phyloP scores from a whole-genome alignment of 2,329 filamentous ascomycete species.

The Colletotrichum higginsianum region DNA sequence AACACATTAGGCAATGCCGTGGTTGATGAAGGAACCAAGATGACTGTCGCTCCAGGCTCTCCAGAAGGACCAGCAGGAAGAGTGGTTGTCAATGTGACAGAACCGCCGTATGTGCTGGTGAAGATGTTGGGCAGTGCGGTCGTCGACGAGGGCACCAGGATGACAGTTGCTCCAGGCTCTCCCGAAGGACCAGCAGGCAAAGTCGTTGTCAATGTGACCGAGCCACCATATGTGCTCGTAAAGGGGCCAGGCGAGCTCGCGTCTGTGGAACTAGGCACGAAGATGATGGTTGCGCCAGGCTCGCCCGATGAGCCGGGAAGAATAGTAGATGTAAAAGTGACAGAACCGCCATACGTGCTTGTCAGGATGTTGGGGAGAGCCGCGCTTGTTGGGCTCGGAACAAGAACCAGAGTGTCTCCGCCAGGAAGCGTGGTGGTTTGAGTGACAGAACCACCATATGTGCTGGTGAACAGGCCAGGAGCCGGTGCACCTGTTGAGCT shows the following conservation, averaged over 20 bases:
- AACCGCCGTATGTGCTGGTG: slow-evolving; percentile 15
- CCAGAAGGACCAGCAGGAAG: neutral
- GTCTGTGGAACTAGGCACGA: neutral
- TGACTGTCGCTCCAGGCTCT: neutral
- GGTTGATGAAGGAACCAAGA: neutral
- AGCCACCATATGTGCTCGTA: slow-evolving; percentile 20
- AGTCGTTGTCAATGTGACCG: neutral
- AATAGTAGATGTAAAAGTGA: slow-evolving; percentile 1
- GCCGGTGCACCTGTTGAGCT: neutral
- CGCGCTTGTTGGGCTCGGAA: neutral
- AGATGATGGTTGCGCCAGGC: neutral
- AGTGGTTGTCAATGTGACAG: slow-evolving; percentile 4
- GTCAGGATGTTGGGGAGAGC: neutral
- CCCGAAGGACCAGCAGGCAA: slow-evolving; percentile 3
- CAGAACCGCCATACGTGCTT: slow-evolving; percentile 15
- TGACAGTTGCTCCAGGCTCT: neutral
- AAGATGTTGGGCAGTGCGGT: neutral
- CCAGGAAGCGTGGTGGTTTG: neutral
- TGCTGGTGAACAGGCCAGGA: neutral
- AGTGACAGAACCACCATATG: neutral
- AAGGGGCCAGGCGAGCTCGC: neutral
- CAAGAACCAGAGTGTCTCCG: neutral
- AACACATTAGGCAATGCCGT: neutral
- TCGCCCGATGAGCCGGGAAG: neutral
- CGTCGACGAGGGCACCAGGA: slow-evolving; percentile 3